Evolutionary conservation across 1,139 yeast species (phyloP).

Genomic region (Hemisphaericaspora xylanilytica): DNA sequence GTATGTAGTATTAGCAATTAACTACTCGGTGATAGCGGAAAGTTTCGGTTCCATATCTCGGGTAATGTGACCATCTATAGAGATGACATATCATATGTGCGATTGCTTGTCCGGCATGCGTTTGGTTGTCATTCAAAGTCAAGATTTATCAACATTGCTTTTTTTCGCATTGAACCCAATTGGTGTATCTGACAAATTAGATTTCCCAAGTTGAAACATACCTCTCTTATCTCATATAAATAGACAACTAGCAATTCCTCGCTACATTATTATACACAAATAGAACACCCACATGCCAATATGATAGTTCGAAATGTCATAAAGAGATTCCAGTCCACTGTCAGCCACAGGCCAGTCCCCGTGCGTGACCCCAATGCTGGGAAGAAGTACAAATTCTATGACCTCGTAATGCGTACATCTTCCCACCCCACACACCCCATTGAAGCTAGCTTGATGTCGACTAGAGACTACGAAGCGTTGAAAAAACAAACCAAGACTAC

Average conservation of each 20-base stretch:
- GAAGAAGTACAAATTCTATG: conserved; percentile 33
- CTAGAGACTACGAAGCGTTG: conserved; percentile 20
- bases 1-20: too few species aligned
- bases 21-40: too few species aligned
- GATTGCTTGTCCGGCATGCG: too few species aligned
- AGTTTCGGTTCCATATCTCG: too few species aligned
- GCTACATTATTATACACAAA: background rate
- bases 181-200: too few species aligned
- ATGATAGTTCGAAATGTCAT: conserved; percentile 1
- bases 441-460: conserved; percentile 29
- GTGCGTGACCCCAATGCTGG: background rate
- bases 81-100: too few species aligned
- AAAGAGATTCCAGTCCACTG: background rate
- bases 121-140: too few species aligned
- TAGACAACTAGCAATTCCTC: background rate
- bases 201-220: too few species aligned
- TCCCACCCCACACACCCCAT: conserved; percentile 32
- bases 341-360: background rate
- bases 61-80: too few species aligned
- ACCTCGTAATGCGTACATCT: conserved; percentile 35
- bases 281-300: background rate
- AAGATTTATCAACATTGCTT: too few species aligned
- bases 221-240: too few species aligned
- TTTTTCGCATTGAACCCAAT: too few species aligned
- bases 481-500: conserved; percentile 22